Percentiles rank a stretch among this genome's conserved stretches.
phyloP scores from a whole-genome alignment of 495 filamentous ascomycete genomes.

The Thermochaetoides thermophila region DNA sequence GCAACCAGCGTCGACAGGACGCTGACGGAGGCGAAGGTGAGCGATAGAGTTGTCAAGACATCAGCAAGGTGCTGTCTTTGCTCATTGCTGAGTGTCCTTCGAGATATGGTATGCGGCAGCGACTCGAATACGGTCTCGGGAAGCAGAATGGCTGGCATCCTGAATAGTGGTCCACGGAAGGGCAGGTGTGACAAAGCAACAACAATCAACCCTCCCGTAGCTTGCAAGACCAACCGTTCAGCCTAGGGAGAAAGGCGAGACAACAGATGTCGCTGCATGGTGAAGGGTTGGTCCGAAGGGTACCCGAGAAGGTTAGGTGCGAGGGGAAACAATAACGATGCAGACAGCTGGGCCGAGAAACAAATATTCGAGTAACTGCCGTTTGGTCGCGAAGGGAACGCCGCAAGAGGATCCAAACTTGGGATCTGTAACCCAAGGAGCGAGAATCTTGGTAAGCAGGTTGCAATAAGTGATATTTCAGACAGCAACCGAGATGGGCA shows the following conservation, averaged over 20 bases:
- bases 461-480: too few relatives aligned
- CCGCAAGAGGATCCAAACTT: too few relatives aligned
- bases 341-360: too few relatives aligned
- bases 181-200: not conserved
- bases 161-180: not conserved
- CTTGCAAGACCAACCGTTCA: slow-evolving; percentile 9
- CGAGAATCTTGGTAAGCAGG: too few relatives aligned
- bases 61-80: slow-evolving; percentile 1
- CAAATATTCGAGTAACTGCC: too few relatives aligned
- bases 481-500: too few relatives aligned
- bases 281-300: slow-evolving; percentile 5
- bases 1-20: slow-evolving; percentile 34
- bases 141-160: not conserved
- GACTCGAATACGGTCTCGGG: not conserved
- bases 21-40: slow-evolving; percentile 32
- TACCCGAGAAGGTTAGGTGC: too few relatives aligned
- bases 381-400: too few relatives aligned
- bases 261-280: too few relatives aligned
- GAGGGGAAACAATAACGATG: too few relatives aligned
- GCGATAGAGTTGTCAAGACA: slow-evolving; percentile 14
- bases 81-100: not conserved
- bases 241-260: slow-evolving; percentile 9
- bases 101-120: not conserved
- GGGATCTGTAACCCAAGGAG: too few relatives aligned
- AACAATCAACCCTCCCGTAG: not conserved